Conservation (phyloP, 768 basidiomycete genomes). For the Candolleomyces eurysporus region DNA sequence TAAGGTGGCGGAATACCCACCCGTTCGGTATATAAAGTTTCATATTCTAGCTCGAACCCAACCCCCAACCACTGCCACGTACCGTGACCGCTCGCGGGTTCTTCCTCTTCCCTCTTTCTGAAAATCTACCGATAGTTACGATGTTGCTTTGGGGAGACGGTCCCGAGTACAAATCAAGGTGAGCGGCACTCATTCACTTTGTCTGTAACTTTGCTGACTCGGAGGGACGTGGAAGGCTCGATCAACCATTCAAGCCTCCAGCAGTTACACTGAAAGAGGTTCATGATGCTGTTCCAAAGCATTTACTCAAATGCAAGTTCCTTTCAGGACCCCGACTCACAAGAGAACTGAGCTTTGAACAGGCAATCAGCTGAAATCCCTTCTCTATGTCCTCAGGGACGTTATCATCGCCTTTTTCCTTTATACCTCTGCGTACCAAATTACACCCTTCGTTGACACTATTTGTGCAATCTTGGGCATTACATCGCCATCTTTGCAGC, state of each 20-base stretch:
- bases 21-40: no score
- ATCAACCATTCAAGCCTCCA: slow-evolving; percentile 40
- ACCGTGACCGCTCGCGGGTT: neutral
- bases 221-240: slow-evolving; percentile 36
- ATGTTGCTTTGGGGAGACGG: slow-evolving; percentile 31
- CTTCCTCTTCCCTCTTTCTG: no score
- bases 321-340: neutral
- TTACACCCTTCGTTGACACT: slow-evolving; percentile 36
- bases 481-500: slow-evolving; percentile 26
- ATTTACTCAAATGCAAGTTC: slow-evolving; percentile 41
- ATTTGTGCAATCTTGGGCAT: slow-evolving; percentile 32
- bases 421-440: slow-evolving; percentile 42
- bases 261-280: slow-evolving; percentile 50
- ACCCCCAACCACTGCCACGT: neutral
- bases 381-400: slow-evolving; percentile 44
- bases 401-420: slow-evolving; percentile 39
- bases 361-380: slow-evolving; percentile 39
- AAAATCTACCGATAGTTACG: neutral
- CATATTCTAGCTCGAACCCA: neutral
- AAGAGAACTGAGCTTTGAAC: neutral
- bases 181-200: neutral
- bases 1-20: no score
- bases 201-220: neutral
- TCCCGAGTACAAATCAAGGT: slow-evolving; percentile 42
- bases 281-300: slow-evolving; percentile 54